A percentile compares a stretch with the other conserved stretches of the same genome.
phyloP scores from a whole-genome alignment of 306 rosid species.

The Myrica gale region DNA sequence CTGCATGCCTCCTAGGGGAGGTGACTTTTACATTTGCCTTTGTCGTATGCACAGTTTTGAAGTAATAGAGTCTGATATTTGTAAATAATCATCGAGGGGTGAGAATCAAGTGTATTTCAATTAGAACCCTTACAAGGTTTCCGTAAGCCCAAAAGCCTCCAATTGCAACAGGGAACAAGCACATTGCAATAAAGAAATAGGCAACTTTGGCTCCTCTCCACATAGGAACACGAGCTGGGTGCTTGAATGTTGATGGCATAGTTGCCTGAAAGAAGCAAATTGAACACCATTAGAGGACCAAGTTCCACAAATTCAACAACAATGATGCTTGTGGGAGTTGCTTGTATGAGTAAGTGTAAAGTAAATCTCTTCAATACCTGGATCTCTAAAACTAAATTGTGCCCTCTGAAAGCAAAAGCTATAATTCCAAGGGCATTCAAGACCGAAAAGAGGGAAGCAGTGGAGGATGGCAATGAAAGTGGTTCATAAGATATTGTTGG shows the following conservation, averaged over 20 bases:
- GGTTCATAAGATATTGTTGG: slow-evolving; percentile 81
- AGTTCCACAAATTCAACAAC: background rate
- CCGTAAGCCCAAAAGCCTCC: slow-evolving; percentile 99
- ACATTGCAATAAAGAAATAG: slow-evolving; percentile 90
- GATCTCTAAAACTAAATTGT: slow-evolving; percentile 82
- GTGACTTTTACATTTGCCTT: background rate
- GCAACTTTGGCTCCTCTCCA: slow-evolving; percentile 99
- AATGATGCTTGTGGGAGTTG: background rate
- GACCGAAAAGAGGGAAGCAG: slow-evolving; percentile 69
- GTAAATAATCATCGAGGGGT: background rate
- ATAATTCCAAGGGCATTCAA: slow-evolving; percentile 91
- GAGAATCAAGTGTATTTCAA: background rate
- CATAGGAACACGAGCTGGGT: slow-evolving; percentile 99
- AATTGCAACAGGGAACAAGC: slow-evolving; percentile 89
- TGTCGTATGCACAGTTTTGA: background rate
- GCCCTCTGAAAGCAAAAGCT: slow-evolving; percentile 98
- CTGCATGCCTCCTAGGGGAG: too few species aligned
- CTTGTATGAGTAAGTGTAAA: background rate
- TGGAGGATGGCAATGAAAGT: slow-evolving; percentile 46
- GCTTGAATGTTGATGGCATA: slow-evolving; percentile 98
- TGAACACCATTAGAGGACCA: slow-evolving; percentile 9
- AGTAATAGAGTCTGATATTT: background rate
- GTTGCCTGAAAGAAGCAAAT: slow-evolving; percentile 58
- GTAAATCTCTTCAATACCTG: slow-evolving; percentile 49
- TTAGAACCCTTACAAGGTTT: slow-evolving; percentile 65